Conservation (phyloP, 1,284 basidiomycete genomes). For the Chalciporus sp. region DNA sequence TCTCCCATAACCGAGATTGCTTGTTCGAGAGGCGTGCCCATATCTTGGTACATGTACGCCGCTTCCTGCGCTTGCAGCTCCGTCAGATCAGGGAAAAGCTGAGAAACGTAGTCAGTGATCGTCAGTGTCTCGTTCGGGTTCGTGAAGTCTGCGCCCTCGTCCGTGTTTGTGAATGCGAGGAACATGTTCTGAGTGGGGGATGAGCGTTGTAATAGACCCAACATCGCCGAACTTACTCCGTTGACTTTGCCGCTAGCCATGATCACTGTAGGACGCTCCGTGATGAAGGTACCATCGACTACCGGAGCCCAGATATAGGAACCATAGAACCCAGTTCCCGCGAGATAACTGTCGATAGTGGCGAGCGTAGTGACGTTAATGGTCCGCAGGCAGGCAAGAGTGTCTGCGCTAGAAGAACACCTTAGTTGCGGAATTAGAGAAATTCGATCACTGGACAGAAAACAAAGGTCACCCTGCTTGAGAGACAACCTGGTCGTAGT, state of each 20-base stretch:
- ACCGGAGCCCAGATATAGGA: slow-evolving; percentile 44
- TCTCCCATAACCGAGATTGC: slow-evolving; percentile 15
- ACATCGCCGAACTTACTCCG: slow-evolving; percentile 31
- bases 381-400: slow-evolving; percentile 32
- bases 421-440: not conserved
- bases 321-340: slow-evolving; percentile 39
- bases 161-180: slow-evolving; percentile 4
- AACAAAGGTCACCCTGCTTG: slow-evolving; percentile 32
- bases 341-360: slow-evolving; percentile 37
- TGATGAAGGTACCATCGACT: slow-evolving; percentile 47
- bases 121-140: slow-evolving; percentile 2
- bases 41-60: slow-evolving; percentile 6
- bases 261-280: slow-evolving; percentile 40
- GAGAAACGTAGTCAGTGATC: slow-evolving; percentile 7
- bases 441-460: slow-evolving; percentile 5
- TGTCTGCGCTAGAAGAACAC: not conserved
- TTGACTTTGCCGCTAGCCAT: slow-evolving; percentile 39
- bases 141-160: slow-evolving; percentile 14
- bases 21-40: slow-evolving; percentile 3
- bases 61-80: slow-evolving; percentile 1
- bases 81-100: slow-evolving; percentile 9
- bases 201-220: not conserved
- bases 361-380: slow-evolving; percentile 33
- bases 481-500: slow-evolving; percentile 33
- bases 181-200: slow-evolving; percentile 5